Evolutionary conservation across 139 green algal species (phyloP).

Genomic region (Tetradesmus lagerheimii): DNA sequence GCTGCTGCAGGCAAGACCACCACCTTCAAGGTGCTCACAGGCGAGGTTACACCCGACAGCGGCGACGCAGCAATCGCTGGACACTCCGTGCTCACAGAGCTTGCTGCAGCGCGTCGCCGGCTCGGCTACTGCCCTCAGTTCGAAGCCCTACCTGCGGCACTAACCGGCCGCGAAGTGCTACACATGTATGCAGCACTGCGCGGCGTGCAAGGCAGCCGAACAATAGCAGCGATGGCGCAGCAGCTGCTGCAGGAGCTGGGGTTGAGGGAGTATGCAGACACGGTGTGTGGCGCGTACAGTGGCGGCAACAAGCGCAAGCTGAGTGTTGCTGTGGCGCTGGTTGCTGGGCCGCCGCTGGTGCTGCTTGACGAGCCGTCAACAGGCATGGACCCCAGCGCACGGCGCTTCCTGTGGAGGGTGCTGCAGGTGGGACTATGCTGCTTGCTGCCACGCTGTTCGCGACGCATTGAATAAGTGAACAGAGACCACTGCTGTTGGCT

Average conservation of each 20-base stretch:
- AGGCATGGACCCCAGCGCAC: conserved; percentile 71
- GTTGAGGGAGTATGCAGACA: conserved; percentile 59
- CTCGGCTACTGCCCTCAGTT: conserved; percentile 88
- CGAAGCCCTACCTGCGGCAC: conserved; percentile 62
- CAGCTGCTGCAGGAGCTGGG: conserved; percentile 69
- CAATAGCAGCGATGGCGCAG: conserved; percentile 29
- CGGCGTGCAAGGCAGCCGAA: background rate
- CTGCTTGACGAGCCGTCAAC: conserved; percentile 88
- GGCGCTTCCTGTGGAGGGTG: conserved; percentile 63
- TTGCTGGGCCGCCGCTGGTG: conserved; percentile 72
- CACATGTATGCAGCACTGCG: conserved; percentile 69
- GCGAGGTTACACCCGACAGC: conserved; percentile 65
- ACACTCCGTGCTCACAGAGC: conserved; percentile 57
- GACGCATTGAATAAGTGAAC: too few species aligned
- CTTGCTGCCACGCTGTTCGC: too few species aligned
- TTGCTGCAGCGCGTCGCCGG: conserved; percentile 56
- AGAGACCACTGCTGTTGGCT: too few species aligned
- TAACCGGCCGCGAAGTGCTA: conserved; percentile 78
- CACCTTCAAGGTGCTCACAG: conserved; percentile 81
- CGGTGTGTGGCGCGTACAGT: conserved; percentile 58
- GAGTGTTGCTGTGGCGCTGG: conserved; percentile 80
- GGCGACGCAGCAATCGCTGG: conserved; percentile 74
- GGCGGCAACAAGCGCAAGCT: conserved; percentile 88
- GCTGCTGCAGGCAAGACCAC: conserved; percentile 86
- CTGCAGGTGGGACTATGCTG: background rate